Percentiles rank a stretch among this genome's conserved stretches.
These are phyloP conservation scores for Syncephalastrum contaminatum DNA, from an alignment of 371 early-diverging fungal species.

Conservation along the genomic window DNA sequence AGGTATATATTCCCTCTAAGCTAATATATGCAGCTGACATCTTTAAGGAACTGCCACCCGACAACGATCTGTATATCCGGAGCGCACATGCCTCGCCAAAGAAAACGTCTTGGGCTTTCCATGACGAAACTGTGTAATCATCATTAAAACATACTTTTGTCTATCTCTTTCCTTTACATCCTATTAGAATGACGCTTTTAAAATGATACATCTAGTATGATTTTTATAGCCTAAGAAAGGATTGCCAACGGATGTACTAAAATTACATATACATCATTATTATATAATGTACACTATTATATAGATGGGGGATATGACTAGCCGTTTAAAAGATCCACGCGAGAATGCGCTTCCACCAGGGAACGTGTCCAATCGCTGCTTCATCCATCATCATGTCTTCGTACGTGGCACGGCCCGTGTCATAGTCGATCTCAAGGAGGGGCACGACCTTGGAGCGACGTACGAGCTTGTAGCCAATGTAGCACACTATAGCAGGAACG, in stretches of 20 bases:
- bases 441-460: conserved; percentile 56
- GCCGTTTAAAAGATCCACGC: conserved; percentile 10
- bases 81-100: conserved; percentile 76
- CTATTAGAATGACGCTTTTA: not conserved
- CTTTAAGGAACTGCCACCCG: conserved; percentile 70
- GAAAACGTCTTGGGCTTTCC: conserved; percentile 84
- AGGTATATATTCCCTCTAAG: conserved; percentile 40
- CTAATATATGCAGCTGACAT: not conserved
- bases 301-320: not conserved
- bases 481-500: conserved; percentile 44
- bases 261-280: not conserved
- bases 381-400: conserved; percentile 33
- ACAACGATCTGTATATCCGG: conserved; percentile 70
- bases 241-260: not conserved
- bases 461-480: conserved; percentile 46
- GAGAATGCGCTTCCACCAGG: conserved; percentile 16
- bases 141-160: not conserved
- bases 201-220: conserved; percentile 15
- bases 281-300: conserved; percentile 1
- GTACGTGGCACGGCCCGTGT: conserved; percentile 38
- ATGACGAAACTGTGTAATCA: conserved; percentile 28
- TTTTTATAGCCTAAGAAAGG: not conserved
- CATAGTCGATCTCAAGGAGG: conserved; percentile 52
- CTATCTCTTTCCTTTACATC: not conserved
- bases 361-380: conserved; percentile 13